phyloP scores from a whole-genome alignment of 2,329 filamentous ascomycete species.

The Beauveria pseudobassiana region DNA sequence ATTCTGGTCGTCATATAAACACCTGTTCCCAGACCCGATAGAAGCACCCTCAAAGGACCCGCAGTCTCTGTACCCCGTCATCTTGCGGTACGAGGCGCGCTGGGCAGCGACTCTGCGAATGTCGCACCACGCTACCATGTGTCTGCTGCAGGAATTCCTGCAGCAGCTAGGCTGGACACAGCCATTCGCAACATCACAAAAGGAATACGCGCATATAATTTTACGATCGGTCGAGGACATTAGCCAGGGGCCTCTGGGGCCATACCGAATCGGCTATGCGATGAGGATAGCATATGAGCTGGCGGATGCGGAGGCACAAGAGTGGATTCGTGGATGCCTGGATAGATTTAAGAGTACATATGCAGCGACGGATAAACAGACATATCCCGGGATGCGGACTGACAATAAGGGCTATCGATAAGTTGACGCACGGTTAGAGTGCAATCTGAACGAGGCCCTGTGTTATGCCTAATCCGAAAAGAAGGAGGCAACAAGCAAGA shows the following conservation, averaged over 20 bases:
- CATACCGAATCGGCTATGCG: slow-evolving; percentile 30
- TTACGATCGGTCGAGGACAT: slow-evolving; percentile 31
- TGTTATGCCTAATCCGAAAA: no score
- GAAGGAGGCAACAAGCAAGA: no score
- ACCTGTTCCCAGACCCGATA: slow-evolving; percentile 18
- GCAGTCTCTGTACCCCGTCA: slow-evolving; percentile 24
- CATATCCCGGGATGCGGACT: slow-evolving; percentile 2
- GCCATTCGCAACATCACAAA: slow-evolving; percentile 21
- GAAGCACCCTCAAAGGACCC: slow-evolving; percentile 24
- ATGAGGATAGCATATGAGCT: slow-evolving; percentile 29
- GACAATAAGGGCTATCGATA: slow-evolving; percentile 5
- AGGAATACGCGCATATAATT: slow-evolving; percentile 24
- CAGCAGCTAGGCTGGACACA: slow-evolving; percentile 24
- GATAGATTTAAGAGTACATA: slow-evolving; percentile 8
- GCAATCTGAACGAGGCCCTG: no score
- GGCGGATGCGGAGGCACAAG: slow-evolving; percentile 3
- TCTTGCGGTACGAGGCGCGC: slow-evolving; percentile 22
- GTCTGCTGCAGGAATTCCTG: slow-evolving; percentile 32
- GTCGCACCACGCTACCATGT: slow-evolving; percentile 30
- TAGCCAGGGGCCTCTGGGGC: slow-evolving; percentile 30
- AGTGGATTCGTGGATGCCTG: slow-evolving; percentile 6
- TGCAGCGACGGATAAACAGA: slow-evolving; percentile 10
- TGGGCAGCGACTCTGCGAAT: slow-evolving; percentile 30
- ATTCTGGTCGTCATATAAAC: slow-evolving; percentile 26
- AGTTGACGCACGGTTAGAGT: no score